phyloP scores from a whole-genome alignment of 2,329 filamentous ascomycete species.

The Hymenoscyphus occultus region DNA sequence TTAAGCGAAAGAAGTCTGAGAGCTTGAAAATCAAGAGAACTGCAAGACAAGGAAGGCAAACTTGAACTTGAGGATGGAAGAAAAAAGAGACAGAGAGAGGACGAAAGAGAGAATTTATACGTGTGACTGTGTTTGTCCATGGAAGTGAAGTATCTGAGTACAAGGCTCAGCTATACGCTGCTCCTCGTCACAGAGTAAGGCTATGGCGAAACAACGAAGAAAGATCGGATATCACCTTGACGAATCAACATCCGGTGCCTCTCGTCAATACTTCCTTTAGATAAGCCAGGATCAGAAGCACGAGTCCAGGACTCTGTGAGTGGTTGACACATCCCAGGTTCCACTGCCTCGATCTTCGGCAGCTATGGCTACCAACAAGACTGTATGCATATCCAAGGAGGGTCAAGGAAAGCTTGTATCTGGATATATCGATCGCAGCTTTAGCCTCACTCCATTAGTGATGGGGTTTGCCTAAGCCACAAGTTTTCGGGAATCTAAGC shows the following conservation, averaged over 20 bases:
- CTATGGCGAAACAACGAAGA: neutral
- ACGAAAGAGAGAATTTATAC: neutral
- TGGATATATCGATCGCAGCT: neutral
- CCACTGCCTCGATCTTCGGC: neutral
- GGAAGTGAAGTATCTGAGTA: neutral
- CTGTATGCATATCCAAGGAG: neutral
- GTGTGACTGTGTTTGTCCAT: neutral
- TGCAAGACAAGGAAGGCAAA: neutral
- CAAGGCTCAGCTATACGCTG: neutral
- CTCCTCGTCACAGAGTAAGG: neutral
- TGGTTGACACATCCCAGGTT: neutral
- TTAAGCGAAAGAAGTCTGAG: neutral
- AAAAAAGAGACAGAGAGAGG: neutral
- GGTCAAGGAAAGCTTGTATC: slow-evolving; percentile 9
- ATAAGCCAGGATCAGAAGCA: neutral
- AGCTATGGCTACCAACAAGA: slow-evolving; percentile 7
- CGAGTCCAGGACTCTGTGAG: neutral
- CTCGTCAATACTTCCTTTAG: neutral
- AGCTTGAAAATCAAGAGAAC: slow-evolving; percentile 3
- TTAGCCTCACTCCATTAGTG: neutral
- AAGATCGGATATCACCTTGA: neutral
- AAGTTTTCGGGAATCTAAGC: neutral
- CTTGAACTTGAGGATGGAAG: neutral
- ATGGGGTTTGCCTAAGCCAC: neutral
- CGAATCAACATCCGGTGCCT: neutral